Evolutionary conservation across 1,139 yeast genomes (phyloP).

Genomic region (Zygosaccharomyces sapae): DNA sequence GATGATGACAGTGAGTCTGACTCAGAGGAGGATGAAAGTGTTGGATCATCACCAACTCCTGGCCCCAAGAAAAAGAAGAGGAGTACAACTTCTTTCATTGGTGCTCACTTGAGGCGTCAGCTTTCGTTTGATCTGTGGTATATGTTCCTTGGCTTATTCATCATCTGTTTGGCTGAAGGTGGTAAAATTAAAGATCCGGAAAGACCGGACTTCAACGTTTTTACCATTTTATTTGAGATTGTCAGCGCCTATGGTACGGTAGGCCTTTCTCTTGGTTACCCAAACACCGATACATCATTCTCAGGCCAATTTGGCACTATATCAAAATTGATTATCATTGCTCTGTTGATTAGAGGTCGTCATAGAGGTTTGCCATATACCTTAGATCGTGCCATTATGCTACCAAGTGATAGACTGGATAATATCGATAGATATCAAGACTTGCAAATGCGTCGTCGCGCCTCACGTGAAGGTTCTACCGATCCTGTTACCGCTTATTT

Average conservation of each 20-base stretch:
- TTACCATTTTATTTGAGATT: constrained; percentile 76
- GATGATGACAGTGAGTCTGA: constrained; percentile 37
- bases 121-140: constrained; percentile 95
- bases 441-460: constrained; percentile 25
- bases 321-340: constrained; percentile 79
- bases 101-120: constrained; percentile 87
- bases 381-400: constrained; percentile 87
- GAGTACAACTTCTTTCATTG: constrained; percentile 53
- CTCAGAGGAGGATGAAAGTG: constrained; percentile 18
- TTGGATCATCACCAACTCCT: background rate
- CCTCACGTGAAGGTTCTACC: constrained; percentile 4
- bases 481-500: constrained; percentile 25
- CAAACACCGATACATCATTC: constrained; percentile 61
- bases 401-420: constrained; percentile 69
- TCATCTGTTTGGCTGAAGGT: constrained; percentile 84
- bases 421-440: constrained; percentile 67
- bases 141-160: constrained; percentile 76
- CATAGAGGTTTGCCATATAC: constrained; percentile 96
- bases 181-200: constrained; percentile 46
- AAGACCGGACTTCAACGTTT: constrained; percentile 56
- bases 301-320: constrained; percentile 65
- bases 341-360: constrained; percentile 89
- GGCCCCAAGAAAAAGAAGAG: constrained; percentile 10
- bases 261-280: constrained; percentile 83
- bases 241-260: constrained; percentile 96